These are phyloP conservation scores for Vitis rupestris DNA, from an alignment of 164 flowering plant species.

Conservation along the genomic window DNA sequence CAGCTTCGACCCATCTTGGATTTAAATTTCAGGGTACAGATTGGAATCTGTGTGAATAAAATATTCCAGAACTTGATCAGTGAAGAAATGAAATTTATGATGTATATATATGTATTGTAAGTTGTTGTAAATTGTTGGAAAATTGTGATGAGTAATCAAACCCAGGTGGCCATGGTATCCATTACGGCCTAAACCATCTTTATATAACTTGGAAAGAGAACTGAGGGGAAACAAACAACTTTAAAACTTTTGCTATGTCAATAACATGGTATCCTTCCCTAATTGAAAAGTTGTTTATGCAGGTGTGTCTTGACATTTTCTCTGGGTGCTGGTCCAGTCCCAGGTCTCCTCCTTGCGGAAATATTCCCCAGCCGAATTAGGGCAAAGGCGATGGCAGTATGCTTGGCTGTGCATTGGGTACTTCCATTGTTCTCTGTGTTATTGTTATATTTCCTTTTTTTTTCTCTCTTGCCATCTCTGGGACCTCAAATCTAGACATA, in stretches of 20 bases:
- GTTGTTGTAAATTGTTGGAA: neutral
- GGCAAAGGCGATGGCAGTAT: conserved; percentile 92
- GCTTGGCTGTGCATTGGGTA: conserved; percentile 95
- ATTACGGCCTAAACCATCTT: neutral
- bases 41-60: neutral
- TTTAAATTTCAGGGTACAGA: neutral
- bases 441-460: conserved; percentile 6
- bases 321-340: conserved; percentile 56
- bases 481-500: neutral
- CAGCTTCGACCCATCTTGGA: neutral
- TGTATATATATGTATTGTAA: neutral
- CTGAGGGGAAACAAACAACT: neutral
- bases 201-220: neutral
- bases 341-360: conserved; percentile 68
- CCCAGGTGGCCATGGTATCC: neutral
- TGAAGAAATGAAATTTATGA: neutral
- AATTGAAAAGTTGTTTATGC: conserved; percentile 10
- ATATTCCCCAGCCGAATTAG: conserved; percentile 78
- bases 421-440: no score
- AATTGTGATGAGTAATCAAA: neutral
- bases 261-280: neutral
- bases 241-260: neutral
- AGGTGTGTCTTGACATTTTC: conserved; percentile 42
- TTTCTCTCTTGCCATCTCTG: neutral
- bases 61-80: neutral